Evolutionary conservation across 192 early-diverging fungal genomes (phyloP), one percentile per base, ranked within the genome.

Genomic region (Backusella luteola): DNA sequence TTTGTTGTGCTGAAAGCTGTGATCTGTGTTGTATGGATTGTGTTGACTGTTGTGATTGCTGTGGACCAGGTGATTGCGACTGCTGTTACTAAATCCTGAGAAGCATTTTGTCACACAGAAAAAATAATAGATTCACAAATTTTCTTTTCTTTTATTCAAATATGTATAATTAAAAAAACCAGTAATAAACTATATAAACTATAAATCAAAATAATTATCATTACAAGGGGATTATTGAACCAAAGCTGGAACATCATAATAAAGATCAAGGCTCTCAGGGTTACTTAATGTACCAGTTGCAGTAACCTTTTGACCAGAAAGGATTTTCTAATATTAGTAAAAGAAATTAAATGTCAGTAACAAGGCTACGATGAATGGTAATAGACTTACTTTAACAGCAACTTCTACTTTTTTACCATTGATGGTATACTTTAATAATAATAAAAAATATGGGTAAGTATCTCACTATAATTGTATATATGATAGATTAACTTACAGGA

Each of bases 331-430:
- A 44, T 36, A 8, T 63, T 86, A 82, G n/a, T 80, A 73, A 34
- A 67, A 79, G 6, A 75, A 80, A 44, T 85, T 63, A 63, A 63
- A 29, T 63, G 56, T 63, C 26, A 63, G 56, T 63, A 63, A 14
- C 21, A 29, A 4, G 8, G 11, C 26, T 63, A 32, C 6, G 21
- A 46, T 21, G 17, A 32, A 63, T 23, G 41, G 14, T 19, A 39
- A 35, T 52, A 14, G 82, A 75, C 67, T 52, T 81, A 81, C 80
- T 76, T 98, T 99, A 67, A 99, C 96, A 1, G 96, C 97, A 38
- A 99, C 91, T 81, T 99, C 98, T 12, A 98, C 96, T 84, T 98
- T 98, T 78, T 99, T 99, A 46, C 98, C 96, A 66, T 95, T 98
- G 73, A 95, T 86, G 1, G 98, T 99, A 84, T 98, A 94, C 87